Percentiles rank a stretch among this genome's conserved stretches.
These are phyloP conservation scores for Alloteropsis semialata DNA, from an alignment of 176 grass and related monocot genomes.

Conservation along the genomic window DNA sequence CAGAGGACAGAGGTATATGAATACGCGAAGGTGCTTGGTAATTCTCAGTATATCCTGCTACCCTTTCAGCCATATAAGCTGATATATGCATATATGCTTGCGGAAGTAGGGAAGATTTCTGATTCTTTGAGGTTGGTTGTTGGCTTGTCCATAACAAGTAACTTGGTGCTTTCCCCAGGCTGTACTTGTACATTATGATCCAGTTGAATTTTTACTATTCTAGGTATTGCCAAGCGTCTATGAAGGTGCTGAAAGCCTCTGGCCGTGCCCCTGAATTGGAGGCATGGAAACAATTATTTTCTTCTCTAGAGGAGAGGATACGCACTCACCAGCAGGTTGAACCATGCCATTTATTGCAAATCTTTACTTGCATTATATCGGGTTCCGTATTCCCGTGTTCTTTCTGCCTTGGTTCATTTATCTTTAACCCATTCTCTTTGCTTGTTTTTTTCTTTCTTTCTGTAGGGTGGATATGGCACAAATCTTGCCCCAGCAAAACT, in stretches of 20 bases:
- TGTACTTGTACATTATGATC: constrained; percentile 8
- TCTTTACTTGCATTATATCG: constrained; percentile 8
- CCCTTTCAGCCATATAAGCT: constrained; percentile 97
- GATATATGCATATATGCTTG: constrained; percentile 97
- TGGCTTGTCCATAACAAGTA: constrained; percentile 11
- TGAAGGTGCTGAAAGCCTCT: constrained; percentile 84
- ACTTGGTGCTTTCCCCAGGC: background rate
- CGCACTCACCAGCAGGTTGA: constrained; percentile 91
- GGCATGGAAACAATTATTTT: constrained; percentile 80
- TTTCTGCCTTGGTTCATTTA: background rate
- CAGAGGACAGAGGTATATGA: constrained; percentile 98
- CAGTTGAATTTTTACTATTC: constrained; percentile 25
- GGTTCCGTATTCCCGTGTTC: background rate
- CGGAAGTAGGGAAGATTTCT: constrained; percentile 79
- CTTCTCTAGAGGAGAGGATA: constrained; percentile 83
- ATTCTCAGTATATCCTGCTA: constrained; percentile 93
- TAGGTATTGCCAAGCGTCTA: constrained; percentile 96
- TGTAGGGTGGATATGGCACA: constrained; percentile 85
- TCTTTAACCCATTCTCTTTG: background rate
- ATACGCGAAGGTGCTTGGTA: constrained; percentile 91
- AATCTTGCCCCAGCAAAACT: constrained; percentile 81
- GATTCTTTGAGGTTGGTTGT: constrained; percentile 79
- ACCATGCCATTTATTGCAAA: constrained; percentile 1
- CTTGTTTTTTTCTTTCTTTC: constrained; percentile 17
- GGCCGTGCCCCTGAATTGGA: constrained; percentile 86